phyloP scores from a whole-genome alignment of 148 eudicot species.

The Pharnaceum exiguum region DNA sequence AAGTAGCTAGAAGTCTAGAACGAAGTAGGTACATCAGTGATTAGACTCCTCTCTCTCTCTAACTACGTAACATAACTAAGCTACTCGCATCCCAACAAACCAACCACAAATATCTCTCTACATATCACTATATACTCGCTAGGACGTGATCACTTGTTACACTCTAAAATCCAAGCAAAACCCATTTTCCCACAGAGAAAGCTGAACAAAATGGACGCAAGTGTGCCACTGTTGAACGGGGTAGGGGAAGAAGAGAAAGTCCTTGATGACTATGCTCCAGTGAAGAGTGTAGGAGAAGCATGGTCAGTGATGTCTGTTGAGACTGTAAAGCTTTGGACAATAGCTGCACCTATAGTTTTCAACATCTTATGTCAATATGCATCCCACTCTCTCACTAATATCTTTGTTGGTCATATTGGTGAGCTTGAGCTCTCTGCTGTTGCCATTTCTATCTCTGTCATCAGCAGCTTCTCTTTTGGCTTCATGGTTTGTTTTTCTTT shows the following conservation, averaged over 20 bases:
- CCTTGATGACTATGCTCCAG: slow-evolving; percentile 40
- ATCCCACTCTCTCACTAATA: slow-evolving; percentile 34
- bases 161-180: not conserved
- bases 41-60: too few relatives aligned
- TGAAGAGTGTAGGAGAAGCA: slow-evolving; percentile 21
- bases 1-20: too few relatives aligned
- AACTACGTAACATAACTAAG: too few relatives aligned
- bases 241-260: slow-evolving; percentile 4
- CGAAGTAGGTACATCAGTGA: too few relatives aligned
- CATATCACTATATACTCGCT: too few relatives aligned
- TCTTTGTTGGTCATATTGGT: slow-evolving; percentile 67
- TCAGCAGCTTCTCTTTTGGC: slow-evolving; percentile 60
- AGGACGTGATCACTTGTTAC: too few relatives aligned
- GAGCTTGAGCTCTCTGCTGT: slow-evolving; percentile 55
- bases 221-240: slow-evolving; percentile 27
- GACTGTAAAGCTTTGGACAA: slow-evolving; percentile 46
- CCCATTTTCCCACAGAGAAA: not conserved
- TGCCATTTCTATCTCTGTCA: slow-evolving; percentile 47
- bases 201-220: not conserved
- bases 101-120: too few relatives aligned
- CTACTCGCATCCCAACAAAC: too few relatives aligned
- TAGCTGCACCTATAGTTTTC: slow-evolving; percentile 46
- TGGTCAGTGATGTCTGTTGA: slow-evolving; percentile 42
- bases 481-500: slow-evolving; percentile 40
- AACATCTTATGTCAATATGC: slow-evolving; percentile 45